Percentiles rank a stretch among this genome's conserved stretches.
Evolutionary conservation across 768 basidiomycete genomes (phyloP).

Genomic region (Lanmaoa rubissima): DNA sequence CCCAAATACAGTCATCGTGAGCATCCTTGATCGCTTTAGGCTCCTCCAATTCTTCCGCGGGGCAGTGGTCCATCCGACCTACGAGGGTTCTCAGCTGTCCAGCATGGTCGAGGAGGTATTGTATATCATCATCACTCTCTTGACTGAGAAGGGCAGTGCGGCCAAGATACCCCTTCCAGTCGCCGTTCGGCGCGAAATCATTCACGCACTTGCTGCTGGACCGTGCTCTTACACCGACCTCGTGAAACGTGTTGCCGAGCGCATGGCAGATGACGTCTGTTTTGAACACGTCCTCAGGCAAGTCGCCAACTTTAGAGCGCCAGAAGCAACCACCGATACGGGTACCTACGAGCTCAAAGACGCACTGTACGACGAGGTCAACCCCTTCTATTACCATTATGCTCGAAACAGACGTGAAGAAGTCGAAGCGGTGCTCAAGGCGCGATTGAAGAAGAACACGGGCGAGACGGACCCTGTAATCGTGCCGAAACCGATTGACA

Average conservation of each 20-base stretch:
- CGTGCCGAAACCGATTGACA: slow-evolving; percentile 66
- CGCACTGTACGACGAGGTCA: slow-evolving; percentile 80
- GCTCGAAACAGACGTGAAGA: slow-evolving; percentile 91
- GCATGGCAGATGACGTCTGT: slow-evolving; percentile 77
- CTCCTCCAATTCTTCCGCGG: slow-evolving; percentile 79
- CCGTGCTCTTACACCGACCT: slow-evolving; percentile 89
- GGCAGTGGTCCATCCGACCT: slow-evolving; percentile 48
- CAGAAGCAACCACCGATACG: slow-evolving; percentile 72
- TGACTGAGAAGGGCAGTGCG: slow-evolving; percentile 79
- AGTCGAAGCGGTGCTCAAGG: slow-evolving; percentile 73
- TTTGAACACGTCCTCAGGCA: slow-evolving; percentile 78
- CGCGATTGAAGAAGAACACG: slow-evolving; percentile 62
- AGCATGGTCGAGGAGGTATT: slow-evolving; percentile 92
- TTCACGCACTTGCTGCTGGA: slow-evolving; percentile 87
- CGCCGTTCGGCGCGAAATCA: slow-evolving; percentile 78
- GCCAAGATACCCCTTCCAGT: slow-evolving; percentile 60
- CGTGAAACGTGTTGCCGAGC: slow-evolving; percentile 85
- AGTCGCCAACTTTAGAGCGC: slow-evolving; percentile 80
- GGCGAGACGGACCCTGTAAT: slow-evolving; percentile 67
- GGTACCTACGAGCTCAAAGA: slow-evolving; percentile 90
- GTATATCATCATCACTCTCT: slow-evolving; percentile 80
- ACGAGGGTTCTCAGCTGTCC: slow-evolving; percentile 68
- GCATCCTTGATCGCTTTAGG: slow-evolving; percentile 88
- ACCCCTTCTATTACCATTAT: slow-evolving; percentile 96
- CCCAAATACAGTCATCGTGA: slow-evolving; percentile 76